Evolutionary conservation across 2,329 filamentous ascomycete genomes (phyloP), one percentile per base, ranked within the genome.

Genomic region (Ceratocystis variospora): DNA sequence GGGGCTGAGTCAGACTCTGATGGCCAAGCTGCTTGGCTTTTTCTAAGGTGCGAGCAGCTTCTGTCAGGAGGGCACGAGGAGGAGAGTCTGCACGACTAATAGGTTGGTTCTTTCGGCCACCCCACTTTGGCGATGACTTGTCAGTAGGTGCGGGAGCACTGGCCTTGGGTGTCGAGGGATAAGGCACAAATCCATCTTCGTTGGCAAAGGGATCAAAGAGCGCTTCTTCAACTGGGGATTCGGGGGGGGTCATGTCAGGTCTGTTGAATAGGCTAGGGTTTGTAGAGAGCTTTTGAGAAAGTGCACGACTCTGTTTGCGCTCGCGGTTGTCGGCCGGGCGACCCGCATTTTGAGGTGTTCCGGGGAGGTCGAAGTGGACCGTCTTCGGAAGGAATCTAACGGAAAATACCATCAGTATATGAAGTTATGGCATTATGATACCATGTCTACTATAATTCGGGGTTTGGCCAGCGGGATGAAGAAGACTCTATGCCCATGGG

Each of bases 331-430:
- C 72, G 68, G 70, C 71, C 69, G 70, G 61, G 69, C 72, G 70
- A 63, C 74, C 74, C 70, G 71, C 74, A 68, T 73, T 77, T 67
- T 75, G 76, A 63, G 79, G 78, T 41, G 79, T 80, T 48, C 80
- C 80, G 10, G 84, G 83, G 66, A 89, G 80, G 71, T 87, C 86
- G 75, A 97, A 97, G 75, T 96, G 87, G 72, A 96, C 81, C 50
- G 93, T 97, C 75, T 96, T 92, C 44, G 93, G 93, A 45, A 96
- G 83, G 74, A 96, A 96, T 67, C 92, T 96, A 73, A 10, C 33
- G 3, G 17, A 5, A 45, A 45, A 28, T 33, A n/a, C 1, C 31
- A 17, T 59, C 55, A 59, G 55, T 37, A 33, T 33, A n/a, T 37
- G 5, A 37, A 25, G 28, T 33, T 31, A 33, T 28, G 19, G 22